These are phyloP conservation scores for Prorocentrum cordatum DNA, from an alignment of 169 alveolate species.

Conservation along the genomic window DNA sequence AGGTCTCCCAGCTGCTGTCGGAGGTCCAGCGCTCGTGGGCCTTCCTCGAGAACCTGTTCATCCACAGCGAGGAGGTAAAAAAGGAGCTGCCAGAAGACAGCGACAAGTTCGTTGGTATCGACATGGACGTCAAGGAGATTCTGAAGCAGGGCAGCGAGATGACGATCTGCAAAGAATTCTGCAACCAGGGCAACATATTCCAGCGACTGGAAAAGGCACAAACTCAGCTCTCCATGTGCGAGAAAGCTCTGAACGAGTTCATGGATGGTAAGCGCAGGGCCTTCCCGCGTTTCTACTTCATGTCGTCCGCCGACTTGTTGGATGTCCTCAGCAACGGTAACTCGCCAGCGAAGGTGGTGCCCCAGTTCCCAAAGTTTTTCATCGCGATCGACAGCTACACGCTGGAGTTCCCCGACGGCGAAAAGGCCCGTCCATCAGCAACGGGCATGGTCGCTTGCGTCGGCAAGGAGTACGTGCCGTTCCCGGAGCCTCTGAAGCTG, in stretches of 20 bases:
- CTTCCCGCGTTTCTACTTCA: slow-evolving; percentile 92
- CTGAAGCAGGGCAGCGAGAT: slow-evolving; percentile 81
- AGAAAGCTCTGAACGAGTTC: slow-evolving; percentile 92
- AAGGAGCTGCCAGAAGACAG: slow-evolving; percentile 92
- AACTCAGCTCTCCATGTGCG: slow-evolving; percentile 86
- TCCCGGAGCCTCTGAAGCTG: slow-evolving; percentile 80
- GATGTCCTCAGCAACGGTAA: slow-evolving; percentile 91
- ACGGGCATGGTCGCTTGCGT: slow-evolving; percentile 85
- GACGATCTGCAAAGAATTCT: slow-evolving; percentile 81
- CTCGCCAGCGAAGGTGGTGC: slow-evolving; percentile 82
- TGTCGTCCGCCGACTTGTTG: slow-evolving; percentile 88
- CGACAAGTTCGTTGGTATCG: slow-evolving; percentile 88
- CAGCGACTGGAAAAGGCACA: slow-evolving; percentile 83
- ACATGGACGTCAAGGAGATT: slow-evolving; percentile 86
- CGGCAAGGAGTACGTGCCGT: slow-evolving; percentile 84
- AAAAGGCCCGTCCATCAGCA: slow-evolving; percentile 70
- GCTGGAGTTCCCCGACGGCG: slow-evolving; percentile 78
- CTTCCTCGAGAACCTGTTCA: slow-evolving; percentile 92
- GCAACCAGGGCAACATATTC: slow-evolving; percentile 78
- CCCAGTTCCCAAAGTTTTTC: slow-evolving; percentile 92
- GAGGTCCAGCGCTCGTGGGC: slow-evolving; percentile 93
- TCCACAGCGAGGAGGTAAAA: slow-evolving; percentile 89
- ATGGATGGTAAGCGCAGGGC: slow-evolving; percentile 92
- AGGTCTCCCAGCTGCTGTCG: slow-evolving; percentile 83
- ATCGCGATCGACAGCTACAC: slow-evolving; percentile 83